These are phyloP conservation scores for Polyplosphaeria fusca DNA, from an alignment of 495 filamentous ascomycete species.

Conservation along the genomic window DNA sequence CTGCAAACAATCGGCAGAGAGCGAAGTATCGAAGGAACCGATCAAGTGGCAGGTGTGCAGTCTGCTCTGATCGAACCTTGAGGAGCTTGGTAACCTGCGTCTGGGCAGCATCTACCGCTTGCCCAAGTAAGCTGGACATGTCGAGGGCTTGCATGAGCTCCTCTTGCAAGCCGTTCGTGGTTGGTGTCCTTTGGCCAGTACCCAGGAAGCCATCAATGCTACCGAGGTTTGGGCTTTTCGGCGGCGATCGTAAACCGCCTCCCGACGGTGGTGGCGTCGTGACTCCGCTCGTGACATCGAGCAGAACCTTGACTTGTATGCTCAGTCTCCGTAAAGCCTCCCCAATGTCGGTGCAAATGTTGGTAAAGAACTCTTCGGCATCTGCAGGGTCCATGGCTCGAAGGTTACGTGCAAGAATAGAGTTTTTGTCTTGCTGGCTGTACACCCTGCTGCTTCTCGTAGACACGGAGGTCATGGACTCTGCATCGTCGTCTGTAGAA, in stretches of 20 bases:
- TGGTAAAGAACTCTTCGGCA: conserved; percentile 79
- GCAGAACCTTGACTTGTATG: conserved; percentile 89
- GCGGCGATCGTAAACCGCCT: conserved; percentile 27
- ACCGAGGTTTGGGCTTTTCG: conserved; percentile 29
- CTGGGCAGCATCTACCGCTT: conserved; percentile 89
- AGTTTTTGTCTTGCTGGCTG: conserved; percentile 83
- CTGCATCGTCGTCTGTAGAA: conserved; percentile 87
- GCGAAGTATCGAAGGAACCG: conserved; percentile 89
- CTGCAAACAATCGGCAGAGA: conserved; percentile 88
- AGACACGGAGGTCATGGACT: conserved; percentile 83
- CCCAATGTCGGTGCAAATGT: conserved; percentile 80
- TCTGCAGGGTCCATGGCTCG: conserved; percentile 78
- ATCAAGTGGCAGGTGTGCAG: conserved; percentile 64
- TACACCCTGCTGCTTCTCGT: conserved; percentile 69
- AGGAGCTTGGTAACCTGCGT: conserved; percentile 88
- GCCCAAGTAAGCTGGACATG: conserved; percentile 88
- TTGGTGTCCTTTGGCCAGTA: background rate
- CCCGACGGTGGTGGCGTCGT: conserved; percentile 37
- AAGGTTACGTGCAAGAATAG: conserved; percentile 85
- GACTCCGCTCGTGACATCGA: conserved; percentile 87
- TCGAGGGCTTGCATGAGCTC: conserved; percentile 83
- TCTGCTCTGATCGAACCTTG: conserved; percentile 86
- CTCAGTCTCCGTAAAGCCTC: conserved; percentile 81
- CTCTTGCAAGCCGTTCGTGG: conserved; percentile 54
- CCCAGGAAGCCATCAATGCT: conserved; percentile 31